phyloP scores from a whole-genome alignment of 2,329 filamentous ascomycete genomes.

The Esteya vermicola region DNA sequence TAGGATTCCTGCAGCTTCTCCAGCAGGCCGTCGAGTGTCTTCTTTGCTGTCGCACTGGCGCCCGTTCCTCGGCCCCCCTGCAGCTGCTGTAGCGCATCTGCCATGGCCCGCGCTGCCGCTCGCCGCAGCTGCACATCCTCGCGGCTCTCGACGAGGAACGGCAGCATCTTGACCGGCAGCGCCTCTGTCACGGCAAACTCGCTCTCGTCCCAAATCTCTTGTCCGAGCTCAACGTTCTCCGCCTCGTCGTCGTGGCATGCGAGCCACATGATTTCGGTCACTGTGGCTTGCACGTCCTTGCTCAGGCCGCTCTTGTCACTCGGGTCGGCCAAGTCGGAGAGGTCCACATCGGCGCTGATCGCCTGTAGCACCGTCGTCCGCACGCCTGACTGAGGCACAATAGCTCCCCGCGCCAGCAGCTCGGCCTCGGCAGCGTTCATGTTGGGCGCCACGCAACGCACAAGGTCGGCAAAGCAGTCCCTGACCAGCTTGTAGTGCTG shows the following conservation, averaged over 20 bases:
- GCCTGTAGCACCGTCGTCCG: constrained; percentile 76
- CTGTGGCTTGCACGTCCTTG: too few species aligned
- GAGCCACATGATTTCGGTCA: constrained; percentile 86
- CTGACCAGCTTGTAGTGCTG: constrained; percentile 94
- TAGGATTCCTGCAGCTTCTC: constrained; percentile 57
- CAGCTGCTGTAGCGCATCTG: constrained; percentile 55
- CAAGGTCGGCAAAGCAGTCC: constrained; percentile 79
- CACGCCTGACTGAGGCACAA: constrained; percentile 67
- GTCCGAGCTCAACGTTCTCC: constrained; percentile 72
- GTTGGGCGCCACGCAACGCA: constrained; percentile 70
- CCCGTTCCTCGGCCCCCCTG: too few species aligned
- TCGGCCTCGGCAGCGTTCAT: constrained; percentile 59
- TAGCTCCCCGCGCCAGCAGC: constrained; percentile 62
- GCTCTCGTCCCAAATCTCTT: constrained; percentile 92
- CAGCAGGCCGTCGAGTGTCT: constrained; percentile 36
- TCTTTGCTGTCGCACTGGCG: constrained; percentile 38
- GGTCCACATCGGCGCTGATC: constrained; percentile 80
- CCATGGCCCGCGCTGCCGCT: constrained; percentile 68
- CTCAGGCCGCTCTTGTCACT: too few species aligned
- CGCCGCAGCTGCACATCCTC: constrained; percentile 70
- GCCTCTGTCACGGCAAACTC: constrained; percentile 55
- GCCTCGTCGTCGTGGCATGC: constrained; percentile 81
- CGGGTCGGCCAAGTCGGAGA: constrained; percentile 75
- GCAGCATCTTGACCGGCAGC: constrained; percentile 53
- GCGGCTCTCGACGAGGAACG: constrained; percentile 68